These are phyloP conservation scores for Erigeron canadensis DNA, from an alignment of 129 eudicot genomes.

Conservation along the genomic window DNA sequence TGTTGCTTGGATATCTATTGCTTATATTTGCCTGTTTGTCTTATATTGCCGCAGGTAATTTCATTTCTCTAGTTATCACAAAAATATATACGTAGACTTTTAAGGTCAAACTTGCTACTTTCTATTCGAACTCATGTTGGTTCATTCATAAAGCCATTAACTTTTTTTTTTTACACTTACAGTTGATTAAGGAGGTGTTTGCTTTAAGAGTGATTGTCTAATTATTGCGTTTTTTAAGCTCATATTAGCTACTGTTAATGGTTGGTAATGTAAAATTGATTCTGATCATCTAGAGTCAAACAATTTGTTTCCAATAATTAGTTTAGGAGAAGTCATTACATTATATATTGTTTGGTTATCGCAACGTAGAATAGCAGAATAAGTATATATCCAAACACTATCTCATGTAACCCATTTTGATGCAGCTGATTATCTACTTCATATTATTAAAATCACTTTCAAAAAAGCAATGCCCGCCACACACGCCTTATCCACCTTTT, in stretches of 20 bases:
- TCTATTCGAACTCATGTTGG: not conserved
- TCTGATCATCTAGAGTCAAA: no score
- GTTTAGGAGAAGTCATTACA: no score
- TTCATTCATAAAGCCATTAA: no score
- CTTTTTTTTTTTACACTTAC: no score
- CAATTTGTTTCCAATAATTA: no score
- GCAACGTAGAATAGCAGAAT: not conserved
- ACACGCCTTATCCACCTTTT: not conserved
- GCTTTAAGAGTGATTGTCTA: not conserved
- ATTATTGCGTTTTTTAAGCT: not conserved
- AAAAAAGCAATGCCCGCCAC: not conserved
- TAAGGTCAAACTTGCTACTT: not conserved
- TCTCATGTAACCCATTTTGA: not conserved
- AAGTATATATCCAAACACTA: not conserved
- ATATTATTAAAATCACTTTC: not conserved
- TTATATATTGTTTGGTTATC: not conserved
- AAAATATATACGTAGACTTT: not conserved
- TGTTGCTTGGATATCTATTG: conserved; percentile 47
- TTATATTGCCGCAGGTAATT: conserved; percentile 38
- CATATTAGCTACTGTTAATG: not conserved
- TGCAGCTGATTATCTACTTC: not conserved
- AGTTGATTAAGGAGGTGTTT: no score
- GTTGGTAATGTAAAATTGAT: no score
- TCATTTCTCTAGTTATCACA: not conserved
- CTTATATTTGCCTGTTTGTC: conserved; percentile 36